Conservation (phyloP, 495 filamentous ascomycete species). For the Penicillium fimorum region DNA sequence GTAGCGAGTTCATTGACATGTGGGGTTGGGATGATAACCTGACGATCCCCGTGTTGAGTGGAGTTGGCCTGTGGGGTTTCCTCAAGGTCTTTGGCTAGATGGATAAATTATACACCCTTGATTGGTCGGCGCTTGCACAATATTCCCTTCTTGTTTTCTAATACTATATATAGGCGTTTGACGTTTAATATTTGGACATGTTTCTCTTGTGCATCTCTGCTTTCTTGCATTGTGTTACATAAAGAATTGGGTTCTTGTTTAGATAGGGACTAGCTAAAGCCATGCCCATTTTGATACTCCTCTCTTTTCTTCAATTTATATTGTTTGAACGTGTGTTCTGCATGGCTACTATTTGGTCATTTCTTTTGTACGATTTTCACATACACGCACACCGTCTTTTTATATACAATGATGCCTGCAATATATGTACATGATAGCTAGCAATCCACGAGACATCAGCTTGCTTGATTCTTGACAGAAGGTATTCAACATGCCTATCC, state of each 20-base stretch:
- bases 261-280: conserved; percentile 7
- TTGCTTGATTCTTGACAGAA: background rate
- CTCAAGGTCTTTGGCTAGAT: conserved; percentile 78
- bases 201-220: background rate
- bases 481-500: background rate
- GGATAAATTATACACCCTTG: background rate
- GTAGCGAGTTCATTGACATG: conserved; percentile 86
- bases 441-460: background rate
- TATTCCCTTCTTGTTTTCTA: conserved; percentile 11
- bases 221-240: conserved; percentile 23
- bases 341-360: background rate
- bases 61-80: conserved; percentile 88
- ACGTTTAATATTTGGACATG: conserved; percentile 8
- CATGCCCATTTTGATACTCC: background rate
- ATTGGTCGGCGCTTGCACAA: conserved; percentile 4
- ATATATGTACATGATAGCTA: background rate
- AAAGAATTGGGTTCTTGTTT: conserved; percentile 18
- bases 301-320: conserved; percentile 7
- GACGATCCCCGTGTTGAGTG: conserved; percentile 90
- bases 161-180: conserved; percentile 12
- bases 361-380: background rate
- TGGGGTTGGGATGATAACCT: conserved; percentile 96
- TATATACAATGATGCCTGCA: background rate
- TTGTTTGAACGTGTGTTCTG: background rate
- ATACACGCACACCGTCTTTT: background rate